phyloP scores from a whole-genome alignment of 2,329 filamentous ascomycete genomes.

The Tetracladium maxilliforme region DNA sequence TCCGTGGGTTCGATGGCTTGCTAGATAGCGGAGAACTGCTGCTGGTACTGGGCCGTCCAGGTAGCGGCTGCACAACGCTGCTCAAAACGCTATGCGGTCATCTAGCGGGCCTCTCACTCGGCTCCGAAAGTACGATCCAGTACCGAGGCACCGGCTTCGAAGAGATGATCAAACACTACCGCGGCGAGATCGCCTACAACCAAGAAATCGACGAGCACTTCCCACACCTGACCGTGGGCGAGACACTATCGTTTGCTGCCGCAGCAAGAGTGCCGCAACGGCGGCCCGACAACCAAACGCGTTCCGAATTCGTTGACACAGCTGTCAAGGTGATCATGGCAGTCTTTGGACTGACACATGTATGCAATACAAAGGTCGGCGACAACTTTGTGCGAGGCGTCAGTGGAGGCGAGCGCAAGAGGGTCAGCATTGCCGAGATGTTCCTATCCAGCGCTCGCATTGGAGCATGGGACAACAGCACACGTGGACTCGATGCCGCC shows the following conservation, averaged over 20 bases:
- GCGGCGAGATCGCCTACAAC: slow-evolving; percentile 57
- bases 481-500: slow-evolving; percentile 58
- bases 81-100: slow-evolving; percentile 46
- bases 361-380: slow-evolving; percentile 58
- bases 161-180: slow-evolving; percentile 43
- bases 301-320: slow-evolving; percentile 29
- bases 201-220: slow-evolving; percentile 67
- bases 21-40: slow-evolving; percentile 51
- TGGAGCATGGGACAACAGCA: slow-evolving; percentile 53
- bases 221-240: slow-evolving; percentile 57
- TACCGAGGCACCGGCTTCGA: slow-evolving; percentile 46
- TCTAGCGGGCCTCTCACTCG: slow-evolving; percentile 38
- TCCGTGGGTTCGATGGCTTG: slow-evolving; percentile 49
- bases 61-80: slow-evolving; percentile 48
- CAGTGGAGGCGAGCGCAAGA: slow-evolving; percentile 59
- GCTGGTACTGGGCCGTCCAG: slow-evolving; percentile 52
- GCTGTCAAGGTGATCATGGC: slow-evolving; percentile 48
- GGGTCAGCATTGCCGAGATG: slow-evolving; percentile 71
- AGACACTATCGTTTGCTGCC: slow-evolving; percentile 62
- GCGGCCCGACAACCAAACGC: slow-evolving; percentile 38
- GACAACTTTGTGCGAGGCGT: slow-evolving; percentile 59
- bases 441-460: slow-evolving; percentile 37
- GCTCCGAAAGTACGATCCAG: slow-evolving; percentile 34
- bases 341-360: slow-evolving; percentile 58
- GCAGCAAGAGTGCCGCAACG: slow-evolving; percentile 52